Base-by-base conservation (phyloP, 805 yeast genomes). In the Maudiozyma bulderi region DNA sequence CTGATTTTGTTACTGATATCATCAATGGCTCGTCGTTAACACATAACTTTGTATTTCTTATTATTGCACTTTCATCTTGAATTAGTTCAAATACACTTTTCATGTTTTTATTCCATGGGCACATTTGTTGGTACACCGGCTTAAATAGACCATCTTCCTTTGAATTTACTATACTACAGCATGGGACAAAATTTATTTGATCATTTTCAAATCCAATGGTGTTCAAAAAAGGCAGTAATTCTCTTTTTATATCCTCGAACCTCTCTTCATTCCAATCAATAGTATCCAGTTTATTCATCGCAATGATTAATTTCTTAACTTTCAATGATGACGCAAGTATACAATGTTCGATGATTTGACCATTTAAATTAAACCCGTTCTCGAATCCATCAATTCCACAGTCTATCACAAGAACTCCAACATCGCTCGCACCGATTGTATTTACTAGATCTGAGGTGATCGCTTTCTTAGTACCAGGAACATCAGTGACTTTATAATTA, bases 181-280 rank as follows among this genome's bases (percentile, higher is more conserved):
- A 96, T 34, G 99, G 98, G 86, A 91, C 87, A 74, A 81, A 86
- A 15, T 77, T 67, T 45, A 93, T 78, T 61, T 89, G 91, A 41
- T 82, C 82, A 69, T 82, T 82, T 54, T 73, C 73, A 71, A 86
- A 88, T 32, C 97, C 97, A 60, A 86, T 80, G 62, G 84, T 86
- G 62, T 77, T 82, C 65, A 91, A 77, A 74, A 82, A 91, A 28
- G 64, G 55, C n/a, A 78, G 78, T 55, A 93, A 75, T 70, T 91
- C 91, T 58, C 79, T 71, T 56, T 84, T 86, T 73, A 97, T 90
- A 71, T 91, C 96, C 56, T 80, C 83, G 68, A 84, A 93, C 68
- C 99, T 82, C 59, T 82, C 90, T 70, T 86, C 79, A 39, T 95
- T 82, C 99, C 99, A 93, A 53, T 69, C 73, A 38, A 91, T 96